A percentile compares a stretch with the other conserved stretches of the same genome.
These are phyloP conservation scores for Acer campestre DNA, from an alignment of 345 rosid species.

Conservation along the genomic window DNA sequence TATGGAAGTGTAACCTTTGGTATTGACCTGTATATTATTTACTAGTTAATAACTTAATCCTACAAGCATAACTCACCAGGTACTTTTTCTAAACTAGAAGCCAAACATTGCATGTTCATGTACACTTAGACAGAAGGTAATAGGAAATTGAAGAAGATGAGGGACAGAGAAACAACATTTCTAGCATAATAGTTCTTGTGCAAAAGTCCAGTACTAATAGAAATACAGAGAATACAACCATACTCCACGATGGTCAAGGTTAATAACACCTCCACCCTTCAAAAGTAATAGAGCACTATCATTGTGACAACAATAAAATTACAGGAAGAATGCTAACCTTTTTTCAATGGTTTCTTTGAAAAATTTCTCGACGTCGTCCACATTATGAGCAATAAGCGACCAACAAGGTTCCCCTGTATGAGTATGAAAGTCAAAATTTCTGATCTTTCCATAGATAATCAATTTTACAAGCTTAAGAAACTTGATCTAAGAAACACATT, in stretches of 20 bases:
- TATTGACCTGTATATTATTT: background rate
- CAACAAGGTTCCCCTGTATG: conserved; percentile 84
- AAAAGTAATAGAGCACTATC: background rate
- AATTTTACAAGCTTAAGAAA: background rate
- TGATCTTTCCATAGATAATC: conserved; percentile 16
- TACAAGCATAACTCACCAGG: background rate
- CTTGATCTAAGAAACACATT: background rate
- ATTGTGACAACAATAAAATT: conserved; percentile 6
- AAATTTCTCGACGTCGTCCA: conserved; percentile 75
- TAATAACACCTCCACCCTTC: background rate
- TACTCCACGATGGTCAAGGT: background rate
- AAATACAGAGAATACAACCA: background rate
- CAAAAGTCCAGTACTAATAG: background rate
- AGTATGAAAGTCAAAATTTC: conserved; percentile 16
- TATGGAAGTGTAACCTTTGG: background rate
- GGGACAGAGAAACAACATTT: background rate
- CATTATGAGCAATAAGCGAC: conserved; percentile 57
- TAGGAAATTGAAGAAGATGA: background rate
- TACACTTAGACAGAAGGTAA: background rate
- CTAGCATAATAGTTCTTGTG: background rate
- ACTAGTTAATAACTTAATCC: background rate
- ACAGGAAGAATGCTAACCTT: conserved; percentile 51
- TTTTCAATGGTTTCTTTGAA: conserved; percentile 89
- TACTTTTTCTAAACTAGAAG: background rate
- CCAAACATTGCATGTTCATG: background rate